These are phyloP conservation scores for Haplosporangium sp. DNA, from an alignment of 371 early-diverging fungal genomes.

Conservation along the genomic window DNA sequence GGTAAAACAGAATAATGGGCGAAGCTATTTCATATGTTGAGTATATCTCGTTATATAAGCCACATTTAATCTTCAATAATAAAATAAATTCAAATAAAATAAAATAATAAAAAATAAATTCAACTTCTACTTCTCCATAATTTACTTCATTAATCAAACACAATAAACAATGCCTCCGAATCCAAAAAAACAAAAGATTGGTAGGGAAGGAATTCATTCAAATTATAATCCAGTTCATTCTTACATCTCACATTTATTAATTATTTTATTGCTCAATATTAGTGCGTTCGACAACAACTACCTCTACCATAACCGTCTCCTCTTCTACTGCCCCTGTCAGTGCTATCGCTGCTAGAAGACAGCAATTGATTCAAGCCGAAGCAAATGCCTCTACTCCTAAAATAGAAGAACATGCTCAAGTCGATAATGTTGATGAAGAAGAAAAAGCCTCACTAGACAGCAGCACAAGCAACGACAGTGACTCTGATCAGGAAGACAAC, in stretches of 20 bases:
- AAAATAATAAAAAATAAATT: conserved; percentile 5
- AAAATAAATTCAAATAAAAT: not conserved
- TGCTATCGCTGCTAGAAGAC: conserved; percentile 45
- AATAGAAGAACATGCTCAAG: conserved; percentile 30
- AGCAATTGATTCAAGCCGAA: conserved; percentile 12
- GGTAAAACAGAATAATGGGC: conserved; percentile 84
- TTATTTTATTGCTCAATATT: not conserved
- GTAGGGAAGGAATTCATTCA: conserved; percentile 7
- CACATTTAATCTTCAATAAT: not conserved
- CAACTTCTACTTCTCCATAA: not conserved
- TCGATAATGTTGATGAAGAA: conserved; percentile 43
- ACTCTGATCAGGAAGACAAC: no score
- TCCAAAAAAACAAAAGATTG: conserved; percentile 43
- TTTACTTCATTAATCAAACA: not conserved
- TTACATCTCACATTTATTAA: no score
- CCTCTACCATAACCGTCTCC: conserved; percentile 1
- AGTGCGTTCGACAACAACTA: conserved; percentile 13
- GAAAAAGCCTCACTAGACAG: conserved; percentile 43
- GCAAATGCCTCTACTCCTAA: conserved; percentile 22
- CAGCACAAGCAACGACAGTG: conserved; percentile 10
- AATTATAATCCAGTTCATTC: no score
- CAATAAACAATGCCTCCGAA: conserved; percentile 31
- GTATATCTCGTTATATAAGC: conserved; percentile 61
- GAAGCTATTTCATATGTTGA: conserved; percentile 69
- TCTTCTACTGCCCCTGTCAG: conserved; percentile 34